Base-by-base conservation (phyloP, 306 rosid species). In the Albizia julibrissin region DNA sequence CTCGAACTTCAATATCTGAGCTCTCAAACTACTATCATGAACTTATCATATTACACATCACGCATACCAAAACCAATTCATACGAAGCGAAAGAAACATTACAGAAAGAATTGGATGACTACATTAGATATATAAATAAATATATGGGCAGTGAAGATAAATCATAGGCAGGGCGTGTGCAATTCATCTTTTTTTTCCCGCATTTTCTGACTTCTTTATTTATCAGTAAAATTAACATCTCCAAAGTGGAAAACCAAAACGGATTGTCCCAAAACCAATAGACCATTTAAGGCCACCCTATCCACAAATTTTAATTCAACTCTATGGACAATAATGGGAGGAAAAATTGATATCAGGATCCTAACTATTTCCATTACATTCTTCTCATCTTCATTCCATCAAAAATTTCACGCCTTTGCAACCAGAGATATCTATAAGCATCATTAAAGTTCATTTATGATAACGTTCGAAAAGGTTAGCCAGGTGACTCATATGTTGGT, bases 321-420 rank as follows among this genome's bases (percentile, higher is more conserved):
- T 22, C 19, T 5, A 77, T 52, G 81, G 39, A 68, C 49, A 31
- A 59, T 26, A 70, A 13, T 31, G n/a, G 64, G 54, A 72, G 80
- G 49, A 73, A 79, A 74, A 21, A 34, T 29, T 52, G 12, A 39
- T 12, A 16, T 46, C 75, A 54, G 46, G 3, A 65, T 34, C 64
- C 81, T 39, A 42, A 58, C 73, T 21, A 70, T 61, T 70, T 80
- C 52, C 79, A 69, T 24, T 22, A 26, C 56, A 76, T 49, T 26
- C 70, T 75, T 68, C 68, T 46, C 77, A 76, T 70, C 84, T 66
- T 72, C 83, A 37, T 59, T 14, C 84, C 77, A 59, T 39, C 77
- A 58, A 79, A 83, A 83, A 74, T 34, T 37, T 70, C 68, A 62
- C 37, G 39, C 39, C 34, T 18, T 0, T 26, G 69, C 69, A 62